Evolutionary conservation across 495 filamentous ascomycete species (phyloP).

Genomic region (Penicillium desertorum): DNA sequence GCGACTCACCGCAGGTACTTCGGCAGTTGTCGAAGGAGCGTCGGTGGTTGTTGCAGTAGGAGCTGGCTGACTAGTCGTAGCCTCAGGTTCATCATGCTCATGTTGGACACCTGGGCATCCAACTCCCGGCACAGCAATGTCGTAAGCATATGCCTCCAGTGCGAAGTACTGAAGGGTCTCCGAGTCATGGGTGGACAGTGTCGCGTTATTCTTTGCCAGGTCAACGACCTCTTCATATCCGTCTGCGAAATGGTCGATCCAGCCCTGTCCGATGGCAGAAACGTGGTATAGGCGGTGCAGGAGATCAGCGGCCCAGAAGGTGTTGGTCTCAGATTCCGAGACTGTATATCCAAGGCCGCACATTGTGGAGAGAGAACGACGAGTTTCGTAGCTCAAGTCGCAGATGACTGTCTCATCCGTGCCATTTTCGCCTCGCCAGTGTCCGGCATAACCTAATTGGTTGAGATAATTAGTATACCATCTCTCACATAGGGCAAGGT

Average conservation of each 20-base stretch:
- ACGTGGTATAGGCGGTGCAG: slow-evolving; percentile 59
- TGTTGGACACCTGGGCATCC: slow-evolving; percentile 47
- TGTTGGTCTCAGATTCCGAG: slow-evolving; percentile 44
- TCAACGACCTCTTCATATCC: slow-evolving; percentile 49
- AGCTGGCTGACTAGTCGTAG: neutral
- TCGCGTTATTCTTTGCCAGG: slow-evolving; percentile 39
- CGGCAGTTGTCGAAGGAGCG: slow-evolving; percentile 12
- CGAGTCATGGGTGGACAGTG: slow-evolving; percentile 47
- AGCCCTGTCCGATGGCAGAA: slow-evolving; percentile 49
- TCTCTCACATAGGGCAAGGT: neutral
- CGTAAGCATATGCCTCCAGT: slow-evolving; percentile 55
- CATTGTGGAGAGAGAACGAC: slow-evolving; percentile 50
- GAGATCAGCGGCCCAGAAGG: slow-evolving; percentile 57
- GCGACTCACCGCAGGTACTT: slow-evolving; percentile 27
- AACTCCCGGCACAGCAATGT: slow-evolving; percentile 52
- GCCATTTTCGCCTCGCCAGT: slow-evolving; percentile 58
- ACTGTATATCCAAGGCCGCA: slow-evolving; percentile 56
- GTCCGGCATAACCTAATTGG: slow-evolving; percentile 52
- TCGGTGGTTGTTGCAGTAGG: slow-evolving; percentile 9
- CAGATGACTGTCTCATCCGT: slow-evolving; percentile 63
- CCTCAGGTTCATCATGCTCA: slow-evolving; percentile 12
- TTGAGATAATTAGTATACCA: slow-evolving; percentile 2
- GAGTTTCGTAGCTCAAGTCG: slow-evolving; percentile 49
- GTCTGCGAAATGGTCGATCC: slow-evolving; percentile 57
- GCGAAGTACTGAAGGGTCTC: slow-evolving; percentile 59